These are phyloP conservation scores for Suhomyces vadensis DNA, from an alignment of 805 yeast species.

Conservation along the genomic window DNA sequence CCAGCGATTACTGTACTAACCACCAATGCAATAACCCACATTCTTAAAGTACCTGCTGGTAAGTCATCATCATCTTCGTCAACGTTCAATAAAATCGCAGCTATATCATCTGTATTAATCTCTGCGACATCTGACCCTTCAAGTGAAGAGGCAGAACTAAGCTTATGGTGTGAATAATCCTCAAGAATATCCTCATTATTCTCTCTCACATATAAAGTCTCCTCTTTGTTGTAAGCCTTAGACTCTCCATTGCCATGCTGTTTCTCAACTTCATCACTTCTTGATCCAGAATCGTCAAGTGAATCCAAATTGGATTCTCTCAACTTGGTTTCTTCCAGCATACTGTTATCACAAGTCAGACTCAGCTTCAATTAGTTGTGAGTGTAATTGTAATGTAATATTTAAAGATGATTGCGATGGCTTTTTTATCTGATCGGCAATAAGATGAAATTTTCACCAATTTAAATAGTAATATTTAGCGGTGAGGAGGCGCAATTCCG, in stretches of 20 bases:
- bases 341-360: no score
- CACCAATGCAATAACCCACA: background rate
- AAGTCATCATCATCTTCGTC: background rate
- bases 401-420: no score
- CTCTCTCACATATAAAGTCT: background rate
- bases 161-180: background rate
- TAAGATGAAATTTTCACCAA: background rate
- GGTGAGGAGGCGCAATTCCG: background rate
- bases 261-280: background rate
- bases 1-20: constrained; percentile 20
- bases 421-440: background rate
- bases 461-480: background rate
- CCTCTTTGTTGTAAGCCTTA: background rate
- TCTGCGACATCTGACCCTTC: constrained; percentile 1
- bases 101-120: background rate
- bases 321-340: background rate
- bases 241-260: background rate
- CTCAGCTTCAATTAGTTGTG: no score
- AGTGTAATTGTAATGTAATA: no score
- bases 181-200: background rate
- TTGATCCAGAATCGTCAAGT: background rate
- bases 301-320: background rate
- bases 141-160: background rate
- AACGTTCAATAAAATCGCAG: background rate
- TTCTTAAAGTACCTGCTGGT: background rate